Conservation (phyloP, 805 yeast species). For the Candida germanica region DNA sequence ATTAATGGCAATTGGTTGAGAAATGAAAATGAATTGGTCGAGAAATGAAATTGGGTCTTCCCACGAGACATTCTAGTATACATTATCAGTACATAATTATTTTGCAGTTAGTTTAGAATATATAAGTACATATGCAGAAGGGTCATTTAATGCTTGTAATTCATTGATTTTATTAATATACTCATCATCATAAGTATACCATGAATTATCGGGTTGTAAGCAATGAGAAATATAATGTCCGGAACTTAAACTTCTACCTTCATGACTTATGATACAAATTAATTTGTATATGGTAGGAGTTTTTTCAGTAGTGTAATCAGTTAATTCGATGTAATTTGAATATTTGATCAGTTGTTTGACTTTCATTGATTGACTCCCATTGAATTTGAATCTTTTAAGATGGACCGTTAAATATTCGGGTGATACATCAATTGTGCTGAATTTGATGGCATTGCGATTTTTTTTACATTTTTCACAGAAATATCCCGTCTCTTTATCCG, state of each 20-base stretch:
- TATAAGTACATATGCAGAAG: constrained; percentile 85
- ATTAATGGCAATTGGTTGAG: too few relatives aligned
- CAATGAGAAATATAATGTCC: constrained; percentile 94
- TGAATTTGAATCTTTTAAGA: constrained; percentile 86
- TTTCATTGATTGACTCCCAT: constrained; percentile 71
- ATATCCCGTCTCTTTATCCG: constrained; percentile 75
- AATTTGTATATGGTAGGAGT: constrained; percentile 60
- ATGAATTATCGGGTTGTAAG: constrained; percentile 84
- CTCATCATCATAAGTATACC: constrained; percentile 96
- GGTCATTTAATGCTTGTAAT: constrained; percentile 71
- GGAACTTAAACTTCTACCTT: constrained; percentile 85
- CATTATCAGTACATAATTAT: too few relatives aligned
- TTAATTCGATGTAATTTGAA: constrained; percentile 71
- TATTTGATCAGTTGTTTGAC: constrained; percentile 84
- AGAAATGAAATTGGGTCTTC: too few relatives aligned
- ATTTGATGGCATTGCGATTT: constrained; percentile 74
- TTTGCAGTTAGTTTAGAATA: constrained; percentile 65
- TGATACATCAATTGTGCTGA: constrained; percentile 68
- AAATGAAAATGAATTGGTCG: too few relatives aligned
- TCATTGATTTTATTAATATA: constrained; percentile 72
- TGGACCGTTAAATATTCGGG: constrained; percentile 89
- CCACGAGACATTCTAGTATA: neutral
- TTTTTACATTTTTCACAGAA: constrained; percentile 83
- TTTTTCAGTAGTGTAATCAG: constrained; percentile 45
- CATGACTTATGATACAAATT: constrained; percentile 85